Conservation (phyloP, 495 filamentous ascomycete genomes). For the Aspergillus biplanus region DNA sequence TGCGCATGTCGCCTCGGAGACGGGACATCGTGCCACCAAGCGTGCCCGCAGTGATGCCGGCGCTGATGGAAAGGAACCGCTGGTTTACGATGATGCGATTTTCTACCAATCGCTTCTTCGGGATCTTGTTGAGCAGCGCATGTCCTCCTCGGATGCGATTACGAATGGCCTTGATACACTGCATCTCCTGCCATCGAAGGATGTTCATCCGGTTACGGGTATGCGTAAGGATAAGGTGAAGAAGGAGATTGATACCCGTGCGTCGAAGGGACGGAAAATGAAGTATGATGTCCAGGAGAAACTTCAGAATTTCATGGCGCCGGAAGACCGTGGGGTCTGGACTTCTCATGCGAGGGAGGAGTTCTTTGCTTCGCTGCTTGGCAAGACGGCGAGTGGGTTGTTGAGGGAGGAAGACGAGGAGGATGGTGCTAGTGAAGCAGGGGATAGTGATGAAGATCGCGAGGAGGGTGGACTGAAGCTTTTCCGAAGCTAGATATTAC, state of each 20-base stretch:
- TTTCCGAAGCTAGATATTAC: constrained; percentile 58
- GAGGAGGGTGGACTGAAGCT: constrained; percentile 75
- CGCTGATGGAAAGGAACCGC: constrained; percentile 25
- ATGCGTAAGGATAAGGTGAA: constrained; percentile 81
- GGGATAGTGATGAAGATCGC: constrained; percentile 56
- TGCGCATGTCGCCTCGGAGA: constrained; percentile 68
- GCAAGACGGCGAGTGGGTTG: constrained; percentile 65
- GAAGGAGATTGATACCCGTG: constrained; percentile 86
- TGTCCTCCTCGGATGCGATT: constrained; percentile 52
- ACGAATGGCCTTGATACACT: constrained; percentile 48
- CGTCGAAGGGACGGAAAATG: constrained; percentile 94
- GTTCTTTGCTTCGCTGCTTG: constrained; percentile 87
- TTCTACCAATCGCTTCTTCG: constrained; percentile 93
- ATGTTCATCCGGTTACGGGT: constrained; percentile 55
- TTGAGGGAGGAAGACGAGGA: constrained; percentile 70
- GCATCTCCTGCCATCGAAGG: constrained; percentile 36
- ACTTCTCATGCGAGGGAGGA: constrained; percentile 77
- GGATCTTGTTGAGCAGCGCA: constrained; percentile 86
- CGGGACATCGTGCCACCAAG: constrained; percentile 67
- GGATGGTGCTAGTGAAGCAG: constrained; percentile 40
- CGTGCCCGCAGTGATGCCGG: constrained; percentile 38
- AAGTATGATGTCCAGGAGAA: constrained; percentile 94
- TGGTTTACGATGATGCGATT: constrained; percentile 86
- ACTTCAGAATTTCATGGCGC: constrained; percentile 96
- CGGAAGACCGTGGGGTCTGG: constrained; percentile 80